Base-by-base conservation (phyloP, 1,139 yeast species). In the Lodderomyces margitis region DNA sequence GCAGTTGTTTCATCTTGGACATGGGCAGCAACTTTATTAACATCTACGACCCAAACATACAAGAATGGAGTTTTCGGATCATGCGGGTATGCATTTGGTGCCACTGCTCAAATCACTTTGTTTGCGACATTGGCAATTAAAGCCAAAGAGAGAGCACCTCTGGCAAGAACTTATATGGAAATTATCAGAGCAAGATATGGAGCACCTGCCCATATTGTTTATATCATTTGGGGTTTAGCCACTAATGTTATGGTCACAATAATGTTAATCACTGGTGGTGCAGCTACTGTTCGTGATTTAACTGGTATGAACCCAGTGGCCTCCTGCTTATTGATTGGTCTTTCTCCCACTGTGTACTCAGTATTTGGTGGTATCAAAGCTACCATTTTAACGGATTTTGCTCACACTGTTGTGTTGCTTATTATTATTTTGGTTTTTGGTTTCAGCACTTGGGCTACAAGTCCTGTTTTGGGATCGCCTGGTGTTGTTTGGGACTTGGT, bases 1-100 rank as follows among this genome's bases (percentile, higher is more conserved):
- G 95, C 95, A 5, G 95, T 88, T 31, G 95, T 87, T 7, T 81
- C 89, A 19, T 82, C 92, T 10, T 89, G 96, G 96, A 88, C 96
- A 4, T 88, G 96, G 96, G 89, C 92, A 36, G 92, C 95, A 2
- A 87, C 95, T 2, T 65, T 87, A 37, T 72, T 37, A n/a, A 37
- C 40, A 4, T 37, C 40, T 21, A 37, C 40, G 10, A 37, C 91
- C n/a, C 87, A 83, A 59, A 87, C 86, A 16, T 86, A 84, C 61
- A 74, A 75, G 44, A 80, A 85, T 51, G 96, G 96, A 53, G 76
- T 88, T 35, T 73, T 83, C 14, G 80, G 79, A 34, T 71, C 76
- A 4, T 71, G 66, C 52, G 73, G 66, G 33, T 74, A 74, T 52
- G 80, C 79, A 15, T 75, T 78, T 11, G 81, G 81, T 40, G 80